Evolutionary conservation across 2,329 filamentous ascomycete genomes (phyloP).

Genomic region (Fusarium sp.): DNA sequence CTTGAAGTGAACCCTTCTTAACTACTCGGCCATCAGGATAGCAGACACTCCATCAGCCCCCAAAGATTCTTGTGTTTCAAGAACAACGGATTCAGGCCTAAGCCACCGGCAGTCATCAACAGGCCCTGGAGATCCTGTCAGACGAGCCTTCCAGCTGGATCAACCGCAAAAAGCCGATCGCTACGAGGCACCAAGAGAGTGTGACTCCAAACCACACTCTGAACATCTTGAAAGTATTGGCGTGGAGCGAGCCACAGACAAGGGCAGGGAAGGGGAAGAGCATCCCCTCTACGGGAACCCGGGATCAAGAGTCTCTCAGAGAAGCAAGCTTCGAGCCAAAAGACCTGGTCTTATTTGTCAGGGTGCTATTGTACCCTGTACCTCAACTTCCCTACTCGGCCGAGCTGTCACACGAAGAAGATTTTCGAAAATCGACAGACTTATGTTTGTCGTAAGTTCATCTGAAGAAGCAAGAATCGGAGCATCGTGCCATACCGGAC

Average conservation of each 20-base stretch:
- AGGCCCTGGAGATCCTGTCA: neutral
- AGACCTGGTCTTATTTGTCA: fast-evolving
- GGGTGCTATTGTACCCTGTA: neutral
- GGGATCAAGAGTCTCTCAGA: neutral
- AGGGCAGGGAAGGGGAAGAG: neutral
- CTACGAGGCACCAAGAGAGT: too few species aligned
- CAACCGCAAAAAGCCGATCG: too few species aligned
- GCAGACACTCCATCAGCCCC: neutral
- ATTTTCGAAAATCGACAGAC: neutral
- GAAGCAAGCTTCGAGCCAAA: neutral
- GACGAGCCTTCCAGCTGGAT: neutral
- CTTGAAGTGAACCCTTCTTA: neutral
- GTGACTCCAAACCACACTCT: too few species aligned
- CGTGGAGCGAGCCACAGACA: neutral
- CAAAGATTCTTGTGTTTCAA: too few species aligned
- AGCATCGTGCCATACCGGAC: neutral
- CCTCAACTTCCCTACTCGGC: neutral
- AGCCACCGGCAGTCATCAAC: neutral
- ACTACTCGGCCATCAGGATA: neutral
- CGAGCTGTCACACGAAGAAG: neutral
- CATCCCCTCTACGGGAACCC: neutral
- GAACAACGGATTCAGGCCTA: neutral
- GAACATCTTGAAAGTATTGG: neutral
- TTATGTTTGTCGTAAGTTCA: neutral
- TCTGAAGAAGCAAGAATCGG: neutral